phyloP scores from a whole-genome alignment of 495 filamentous ascomycete genomes.

The Penicillium ochrochloron region DNA sequence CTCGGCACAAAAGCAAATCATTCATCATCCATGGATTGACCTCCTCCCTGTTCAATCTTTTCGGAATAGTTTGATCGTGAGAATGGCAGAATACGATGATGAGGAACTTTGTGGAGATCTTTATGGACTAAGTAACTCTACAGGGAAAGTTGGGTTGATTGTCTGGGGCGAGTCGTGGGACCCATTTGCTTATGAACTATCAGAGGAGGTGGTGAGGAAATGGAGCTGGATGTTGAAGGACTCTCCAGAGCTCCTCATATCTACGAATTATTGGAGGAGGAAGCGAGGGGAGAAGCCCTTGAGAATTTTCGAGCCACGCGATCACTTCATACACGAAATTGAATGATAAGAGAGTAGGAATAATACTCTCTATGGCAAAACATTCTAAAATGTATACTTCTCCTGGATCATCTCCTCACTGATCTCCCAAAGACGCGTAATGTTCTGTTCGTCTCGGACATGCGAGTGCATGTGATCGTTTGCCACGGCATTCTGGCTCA shows the following conservation, averaged over 20 bases:
- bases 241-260: constrained; percentile 27
- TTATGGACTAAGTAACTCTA: constrained; percentile 15
- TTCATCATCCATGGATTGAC: constrained; percentile 38
- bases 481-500: constrained; percentile 25
- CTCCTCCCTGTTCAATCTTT: constrained; percentile 28
- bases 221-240: constrained; percentile 26
- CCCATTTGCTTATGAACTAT: constrained; percentile 30
- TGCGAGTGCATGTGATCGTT: constrained; percentile 28
- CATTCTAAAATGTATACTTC: constrained; percentile 6
- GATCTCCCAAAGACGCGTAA: constrained; percentile 25
- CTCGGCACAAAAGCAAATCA: constrained; percentile 22
- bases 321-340: neutral
- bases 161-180: constrained; percentile 36
- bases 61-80: constrained; percentile 17
- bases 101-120: constrained; percentile 31
- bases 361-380: neutral
- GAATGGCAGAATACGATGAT: constrained; percentile 19
- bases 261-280: constrained; percentile 33
- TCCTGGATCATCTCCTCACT: constrained; percentile 24
- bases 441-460: constrained; percentile 21
- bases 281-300: constrained; percentile 26
- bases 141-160: constrained; percentile 19
- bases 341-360: neutral
- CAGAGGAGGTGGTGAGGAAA: constrained; percentile 22
- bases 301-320: neutral